These are phyloP conservation scores for Dalbergia cochinchinensis DNA, from an alignment of 306 rosid genomes.

Conservation along the genomic window DNA sequence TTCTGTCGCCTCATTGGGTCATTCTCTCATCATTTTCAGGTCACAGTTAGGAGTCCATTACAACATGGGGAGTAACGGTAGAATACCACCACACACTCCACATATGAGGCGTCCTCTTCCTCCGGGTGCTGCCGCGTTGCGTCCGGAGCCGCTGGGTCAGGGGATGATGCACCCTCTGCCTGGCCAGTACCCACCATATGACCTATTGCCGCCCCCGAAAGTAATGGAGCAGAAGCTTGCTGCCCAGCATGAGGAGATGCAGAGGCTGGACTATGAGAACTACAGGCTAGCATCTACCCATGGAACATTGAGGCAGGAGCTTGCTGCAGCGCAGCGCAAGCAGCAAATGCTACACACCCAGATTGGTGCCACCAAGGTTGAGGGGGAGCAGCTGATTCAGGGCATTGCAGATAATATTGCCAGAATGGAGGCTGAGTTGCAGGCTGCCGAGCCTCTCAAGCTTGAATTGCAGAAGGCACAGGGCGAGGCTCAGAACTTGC, in stretches of 20 bases:
- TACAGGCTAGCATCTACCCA: conserved; percentile 87
- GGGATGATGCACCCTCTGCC: too few species aligned
- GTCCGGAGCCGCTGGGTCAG: conserved; percentile 46
- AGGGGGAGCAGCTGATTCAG: conserved; percentile 79
- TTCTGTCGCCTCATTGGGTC: too few species aligned
- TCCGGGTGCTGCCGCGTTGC: conserved; percentile 56
- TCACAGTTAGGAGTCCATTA: neutral
- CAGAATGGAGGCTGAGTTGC: conserved; percentile 77
- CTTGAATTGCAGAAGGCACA: conserved; percentile 76
- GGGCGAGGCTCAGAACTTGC: conserved; percentile 73
- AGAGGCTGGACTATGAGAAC: conserved; percentile 77
- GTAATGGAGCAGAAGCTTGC: conserved; percentile 93
- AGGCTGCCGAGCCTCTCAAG: conserved; percentile 67
- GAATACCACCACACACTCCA: conserved; percentile 65
- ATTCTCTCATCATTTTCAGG: neutral
- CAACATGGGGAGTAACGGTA: conserved; percentile 77
- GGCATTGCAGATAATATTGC: conserved; percentile 64
- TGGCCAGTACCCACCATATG: conserved; percentile 60
- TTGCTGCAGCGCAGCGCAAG: conserved; percentile 87
- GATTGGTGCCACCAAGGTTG: conserved; percentile 70
- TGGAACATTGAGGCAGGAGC: conserved; percentile 79
- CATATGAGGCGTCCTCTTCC: conserved; percentile 64
- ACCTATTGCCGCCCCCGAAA: conserved; percentile 76
- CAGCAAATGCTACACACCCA: conserved; percentile 80
- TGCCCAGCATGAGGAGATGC: conserved; percentile 88